Percentiles rank a stretch among this genome's conserved stretches.
These are phyloP conservation scores for Gynochthodes officinalis DNA, from an alignment of 257 asterid species.

Conservation along the genomic window DNA sequence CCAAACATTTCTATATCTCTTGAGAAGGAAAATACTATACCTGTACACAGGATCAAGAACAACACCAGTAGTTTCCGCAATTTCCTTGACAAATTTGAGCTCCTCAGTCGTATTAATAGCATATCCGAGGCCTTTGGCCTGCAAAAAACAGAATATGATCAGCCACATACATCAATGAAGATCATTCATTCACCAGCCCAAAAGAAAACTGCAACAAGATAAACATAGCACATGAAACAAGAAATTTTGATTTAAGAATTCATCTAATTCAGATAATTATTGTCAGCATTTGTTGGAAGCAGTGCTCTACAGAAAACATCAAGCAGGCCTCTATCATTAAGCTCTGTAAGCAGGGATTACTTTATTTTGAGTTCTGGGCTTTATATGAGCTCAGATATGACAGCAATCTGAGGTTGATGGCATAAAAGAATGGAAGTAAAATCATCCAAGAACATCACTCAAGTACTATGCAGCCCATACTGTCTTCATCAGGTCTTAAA, in stretches of 20 bases:
- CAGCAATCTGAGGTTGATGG: not conserved
- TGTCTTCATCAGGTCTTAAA: no score
- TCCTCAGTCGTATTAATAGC: slow-evolving; percentile 85
- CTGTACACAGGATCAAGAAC: slow-evolving; percentile 97
- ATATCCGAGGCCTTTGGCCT: slow-evolving; percentile 99
- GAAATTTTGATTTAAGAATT: not conserved
- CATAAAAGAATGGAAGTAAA: not conserved
- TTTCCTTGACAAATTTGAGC: slow-evolving; percentile 72
- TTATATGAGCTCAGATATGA: not conserved
- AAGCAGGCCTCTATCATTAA: not conserved
- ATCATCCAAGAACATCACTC: not conserved
- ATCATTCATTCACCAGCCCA: not conserved
- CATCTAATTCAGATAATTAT: not conserved
- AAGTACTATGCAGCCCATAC: not conserved
- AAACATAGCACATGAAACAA: not conserved
- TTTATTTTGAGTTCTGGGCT: not conserved
- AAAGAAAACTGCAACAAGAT: not conserved
- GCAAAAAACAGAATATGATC: slow-evolving; percentile 15
- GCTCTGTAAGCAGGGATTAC: not conserved
- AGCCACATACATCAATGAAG: not conserved
- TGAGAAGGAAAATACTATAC: slow-evolving; percentile 31
- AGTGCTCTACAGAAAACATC: not conserved
- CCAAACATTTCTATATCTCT: not conserved
- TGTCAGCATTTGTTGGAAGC: not conserved
- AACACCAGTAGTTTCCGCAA: slow-evolving; percentile 84